Conservation (phyloP, 495 filamentous ascomycete species). For the Neurospora pannonica region DNA sequence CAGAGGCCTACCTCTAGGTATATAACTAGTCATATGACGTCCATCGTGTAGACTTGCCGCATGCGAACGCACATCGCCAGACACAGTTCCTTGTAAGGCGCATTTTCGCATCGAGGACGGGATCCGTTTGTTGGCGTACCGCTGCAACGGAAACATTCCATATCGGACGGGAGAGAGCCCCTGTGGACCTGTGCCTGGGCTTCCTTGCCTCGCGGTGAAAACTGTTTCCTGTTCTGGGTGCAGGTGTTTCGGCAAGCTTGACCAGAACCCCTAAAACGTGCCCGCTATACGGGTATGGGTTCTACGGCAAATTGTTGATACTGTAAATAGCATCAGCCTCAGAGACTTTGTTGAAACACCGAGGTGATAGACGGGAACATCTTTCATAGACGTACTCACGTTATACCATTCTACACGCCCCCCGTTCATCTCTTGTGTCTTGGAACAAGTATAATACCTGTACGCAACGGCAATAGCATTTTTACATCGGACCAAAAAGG, state of each 20-base stretch:
- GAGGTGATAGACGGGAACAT: neutral
- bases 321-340: neutral
- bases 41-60: neutral
- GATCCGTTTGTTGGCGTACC: neutral
- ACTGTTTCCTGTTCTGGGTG: neutral
- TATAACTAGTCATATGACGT: neutral
- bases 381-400: neutral
- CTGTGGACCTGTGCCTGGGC: neutral
- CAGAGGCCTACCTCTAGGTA: too few relatives aligned
- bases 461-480: neutral
- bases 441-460: neutral
- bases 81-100: neutral
- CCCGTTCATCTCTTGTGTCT: neutral
- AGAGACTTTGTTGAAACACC: neutral
- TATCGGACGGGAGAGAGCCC: neutral
- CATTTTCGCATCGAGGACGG: neutral
- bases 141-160: neutral
- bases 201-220: neutral
- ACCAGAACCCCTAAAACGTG: neutral
- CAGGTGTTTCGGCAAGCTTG: neutral
- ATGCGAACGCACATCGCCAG: neutral
- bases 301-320: neutral
- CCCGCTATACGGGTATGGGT: neutral
- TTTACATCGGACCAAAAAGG: neutral
- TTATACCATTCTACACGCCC: neutral